A percentile compares a stretch with the other conserved stretches of the same genome.
phyloP scores from a whole-genome alignment of 73 alveolate genomes.

The Symbiodinium natans region DNA sequence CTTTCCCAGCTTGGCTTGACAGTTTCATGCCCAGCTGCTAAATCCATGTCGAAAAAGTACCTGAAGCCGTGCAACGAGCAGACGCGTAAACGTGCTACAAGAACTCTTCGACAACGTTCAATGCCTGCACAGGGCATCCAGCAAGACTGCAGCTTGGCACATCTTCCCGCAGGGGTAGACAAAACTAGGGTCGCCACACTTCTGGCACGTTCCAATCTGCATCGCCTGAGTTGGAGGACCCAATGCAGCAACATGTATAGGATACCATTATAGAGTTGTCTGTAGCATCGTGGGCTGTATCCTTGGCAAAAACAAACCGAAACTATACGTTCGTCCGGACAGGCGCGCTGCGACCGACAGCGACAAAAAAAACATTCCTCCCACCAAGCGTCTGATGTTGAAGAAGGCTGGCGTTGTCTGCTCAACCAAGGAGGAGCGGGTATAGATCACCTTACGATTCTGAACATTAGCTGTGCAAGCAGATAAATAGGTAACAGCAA shows the following conservation, averaged over 20 bases:
- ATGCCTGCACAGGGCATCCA: background rate
- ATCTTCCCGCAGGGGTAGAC: background rate
- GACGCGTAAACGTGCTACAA: too few relatives aligned
- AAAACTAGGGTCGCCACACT: background rate
- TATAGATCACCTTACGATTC: slow-evolving; percentile 4
- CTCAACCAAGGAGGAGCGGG: slow-evolving; percentile 14
- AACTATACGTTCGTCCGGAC: too few relatives aligned
- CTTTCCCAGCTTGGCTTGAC: too few relatives aligned
- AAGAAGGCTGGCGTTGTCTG: slow-evolving; percentile 18
- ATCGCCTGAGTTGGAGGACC: background rate
- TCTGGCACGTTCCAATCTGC: slow-evolving; percentile 13
- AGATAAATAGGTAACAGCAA: too few relatives aligned
- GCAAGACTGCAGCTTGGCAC: too few relatives aligned
- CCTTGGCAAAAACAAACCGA: too few relatives aligned
- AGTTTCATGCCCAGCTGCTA: background rate
- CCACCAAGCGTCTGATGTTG: background rate
- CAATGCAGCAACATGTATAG: background rate
- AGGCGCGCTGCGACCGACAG: too few relatives aligned
- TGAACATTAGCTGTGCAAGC: too few relatives aligned
- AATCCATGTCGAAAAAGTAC: slow-evolving; percentile 12
- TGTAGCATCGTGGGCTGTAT: too few relatives aligned
- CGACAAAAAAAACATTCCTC: too few relatives aligned
- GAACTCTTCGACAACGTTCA: background rate
- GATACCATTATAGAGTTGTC: too few relatives aligned
- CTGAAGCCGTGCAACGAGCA: background rate